Conservation (phyloP, 225 moss, liverwort and hornwort genomes). For the Lunularia cruciata region DNA sequence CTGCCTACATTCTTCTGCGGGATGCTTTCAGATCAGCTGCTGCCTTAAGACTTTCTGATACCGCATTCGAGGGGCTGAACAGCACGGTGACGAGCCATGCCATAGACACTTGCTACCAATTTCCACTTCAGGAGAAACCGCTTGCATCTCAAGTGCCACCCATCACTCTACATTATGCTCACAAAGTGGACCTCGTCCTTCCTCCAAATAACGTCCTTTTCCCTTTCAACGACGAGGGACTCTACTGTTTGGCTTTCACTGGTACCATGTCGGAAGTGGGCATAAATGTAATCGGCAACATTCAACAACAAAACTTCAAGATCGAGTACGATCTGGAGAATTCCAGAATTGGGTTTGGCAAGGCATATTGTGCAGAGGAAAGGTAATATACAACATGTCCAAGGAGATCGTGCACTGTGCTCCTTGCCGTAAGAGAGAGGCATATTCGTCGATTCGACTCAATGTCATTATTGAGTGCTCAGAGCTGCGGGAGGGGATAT, state of each 20-base stretch:
- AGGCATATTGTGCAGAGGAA: background rate
- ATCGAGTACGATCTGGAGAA: constrained; percentile 24
- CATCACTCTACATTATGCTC: constrained; percentile 8
- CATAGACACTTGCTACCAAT: constrained; percentile 25
- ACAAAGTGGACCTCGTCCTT: background rate
- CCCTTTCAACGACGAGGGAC: background rate
- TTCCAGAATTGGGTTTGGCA: constrained; percentile 19
- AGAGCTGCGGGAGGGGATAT: no score
- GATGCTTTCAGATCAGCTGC: background rate
- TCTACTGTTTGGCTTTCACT: constrained; percentile 22
- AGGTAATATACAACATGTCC: background rate
- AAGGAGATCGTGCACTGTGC: no score
- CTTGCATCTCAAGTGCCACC: background rate
- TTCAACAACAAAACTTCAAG: constrained; percentile 38
- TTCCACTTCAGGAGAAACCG: background rate
- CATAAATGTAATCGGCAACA: constrained; percentile 32
- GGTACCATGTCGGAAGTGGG: background rate
- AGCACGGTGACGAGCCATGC: constrained; percentile 4
- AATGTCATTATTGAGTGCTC: no score
- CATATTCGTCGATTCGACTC: no score
- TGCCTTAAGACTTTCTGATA: background rate
- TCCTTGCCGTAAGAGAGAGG: no score
- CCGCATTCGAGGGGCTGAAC: background rate
- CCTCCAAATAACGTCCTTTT: constrained; percentile 18
- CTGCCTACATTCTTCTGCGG: constrained; percentile 20